Conservation (phyloP, 2,329 filamentous ascomycete species). For the Botrytis galanthina region DNA sequence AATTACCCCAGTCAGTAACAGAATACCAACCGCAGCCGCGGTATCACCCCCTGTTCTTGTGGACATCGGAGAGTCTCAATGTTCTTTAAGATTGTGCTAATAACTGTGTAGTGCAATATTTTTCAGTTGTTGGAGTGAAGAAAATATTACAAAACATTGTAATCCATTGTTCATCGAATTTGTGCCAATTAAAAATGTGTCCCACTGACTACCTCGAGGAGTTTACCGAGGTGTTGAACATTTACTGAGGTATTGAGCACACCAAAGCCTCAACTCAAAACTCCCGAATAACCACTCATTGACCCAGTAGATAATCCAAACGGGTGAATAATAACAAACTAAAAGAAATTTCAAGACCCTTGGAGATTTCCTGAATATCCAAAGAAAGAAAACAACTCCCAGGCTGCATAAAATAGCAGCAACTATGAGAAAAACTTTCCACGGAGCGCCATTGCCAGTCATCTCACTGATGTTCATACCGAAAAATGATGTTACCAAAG, state of each 20-base stretch:
- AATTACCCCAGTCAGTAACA: background rate
- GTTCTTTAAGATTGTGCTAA: too few species aligned
- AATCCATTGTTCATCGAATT: background rate
- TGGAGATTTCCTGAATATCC: background rate
- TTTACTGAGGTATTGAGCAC: too few species aligned
- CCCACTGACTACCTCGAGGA: background rate
- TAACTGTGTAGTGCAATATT: background rate
- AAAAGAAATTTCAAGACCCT: background rate
- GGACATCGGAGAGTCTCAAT: background rate
- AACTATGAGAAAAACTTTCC: background rate
- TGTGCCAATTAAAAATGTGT: background rate
- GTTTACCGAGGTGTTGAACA: background rate
- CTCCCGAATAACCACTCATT: background rate
- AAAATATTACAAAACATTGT: background rate
- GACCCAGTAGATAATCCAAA: background rate
- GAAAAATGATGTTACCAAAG: background rate
- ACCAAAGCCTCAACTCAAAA: background rate
- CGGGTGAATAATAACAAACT: background rate
- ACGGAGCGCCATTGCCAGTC: background rate
- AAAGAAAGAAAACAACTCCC: background rate
- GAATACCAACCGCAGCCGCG: background rate
- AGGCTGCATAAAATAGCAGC: background rate
- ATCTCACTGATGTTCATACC: constrained; percentile 4
- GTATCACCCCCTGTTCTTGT: background rate
- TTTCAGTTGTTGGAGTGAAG: background rate